Evolutionary conservation across 768 basidiomycete genomes (phyloP), one percentile per base, ranked within the genome.

Genomic region (Mycena rosella): DNA sequence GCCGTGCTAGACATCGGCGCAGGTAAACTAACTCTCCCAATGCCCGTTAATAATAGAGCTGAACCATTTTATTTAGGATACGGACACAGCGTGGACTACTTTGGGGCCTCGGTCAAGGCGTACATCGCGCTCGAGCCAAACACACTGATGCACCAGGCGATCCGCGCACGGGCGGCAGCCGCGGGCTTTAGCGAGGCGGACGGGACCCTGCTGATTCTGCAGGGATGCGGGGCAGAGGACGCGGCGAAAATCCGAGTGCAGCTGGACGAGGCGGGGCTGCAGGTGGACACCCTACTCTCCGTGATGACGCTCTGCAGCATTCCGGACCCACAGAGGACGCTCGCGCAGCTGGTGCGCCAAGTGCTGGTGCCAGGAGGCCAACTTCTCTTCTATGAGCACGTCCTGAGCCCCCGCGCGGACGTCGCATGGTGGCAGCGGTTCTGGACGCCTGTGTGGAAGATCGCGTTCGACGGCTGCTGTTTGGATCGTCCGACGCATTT

Each of bases 71-170:
- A 10, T 36, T 49, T 11, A 91, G 91, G 89, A 0, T 81, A 87
- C 63, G 92, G 93, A 0, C 91, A 92, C 72, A 87, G 85, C 0
- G 78, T 84, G 15, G 81, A 80, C 32, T 93, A 94, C 71, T 84
- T 95, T 26, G 85, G 74, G 32, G 66, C 72, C 2, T 80, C 78
- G 30, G 89, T 93, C 22, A 84, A 86, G 1, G 87, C 82, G 74
- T 93, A 94, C 69, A 79, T 93, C 53, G 92, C 91, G 1, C 75
- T 94, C 7, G 92, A 94, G 72, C 92, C 93, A 8, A 94, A 93
- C 70, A 60, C 68, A 6, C 76, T 80, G 60, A 91, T 93, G 91
- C 91, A 93, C 73, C 62, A 78, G 6, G 74, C 81, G 20, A 85
- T 94, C 40, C 84, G 88, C 27, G 74, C 72, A 2, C 74, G 75